Evolutionary conservation across 208 protist species (phyloP).

Genomic region (Naegleria lovaniensis): DNA sequence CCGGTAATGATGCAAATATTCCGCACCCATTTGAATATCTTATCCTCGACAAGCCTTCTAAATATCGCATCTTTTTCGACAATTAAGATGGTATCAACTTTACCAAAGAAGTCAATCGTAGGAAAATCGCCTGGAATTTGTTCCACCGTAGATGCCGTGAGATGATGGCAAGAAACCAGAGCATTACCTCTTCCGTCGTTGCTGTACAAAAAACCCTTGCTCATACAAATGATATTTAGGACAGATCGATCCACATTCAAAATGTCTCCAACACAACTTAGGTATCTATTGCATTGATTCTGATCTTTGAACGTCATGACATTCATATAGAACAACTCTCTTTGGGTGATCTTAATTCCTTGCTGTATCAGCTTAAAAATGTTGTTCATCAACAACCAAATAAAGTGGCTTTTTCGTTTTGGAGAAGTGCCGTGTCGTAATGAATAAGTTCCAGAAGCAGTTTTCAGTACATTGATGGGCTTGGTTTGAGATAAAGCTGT

Average conservation of each 20-base stretch:
- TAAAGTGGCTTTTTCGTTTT: neutral
- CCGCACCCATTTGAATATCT: neutral
- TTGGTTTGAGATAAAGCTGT: too few species aligned
- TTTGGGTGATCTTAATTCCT: neutral
- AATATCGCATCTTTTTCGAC: neutral
- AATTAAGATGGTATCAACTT: neutral
- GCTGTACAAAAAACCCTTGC: neutral
- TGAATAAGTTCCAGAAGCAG: too few species aligned
- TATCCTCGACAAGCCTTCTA: neutral
- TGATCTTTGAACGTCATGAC: neutral
- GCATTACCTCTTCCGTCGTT: neutral
- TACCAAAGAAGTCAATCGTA: neutral
- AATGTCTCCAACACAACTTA: neutral
- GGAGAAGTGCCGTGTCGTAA: too few species aligned
- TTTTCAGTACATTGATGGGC: too few species aligned
- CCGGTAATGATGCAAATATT: neutral
- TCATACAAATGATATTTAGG: neutral
- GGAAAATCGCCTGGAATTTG: neutral
- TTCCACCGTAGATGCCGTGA: neutral
- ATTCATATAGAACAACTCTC: conserved; percentile 12
- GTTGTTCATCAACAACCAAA: neutral
- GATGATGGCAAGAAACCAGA: neutral
- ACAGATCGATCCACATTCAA: neutral
- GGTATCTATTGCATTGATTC: neutral
- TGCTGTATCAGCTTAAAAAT: neutral